Conservation (phyloP, 805 yeast species). For the Lipomyces japonicus region DNA sequence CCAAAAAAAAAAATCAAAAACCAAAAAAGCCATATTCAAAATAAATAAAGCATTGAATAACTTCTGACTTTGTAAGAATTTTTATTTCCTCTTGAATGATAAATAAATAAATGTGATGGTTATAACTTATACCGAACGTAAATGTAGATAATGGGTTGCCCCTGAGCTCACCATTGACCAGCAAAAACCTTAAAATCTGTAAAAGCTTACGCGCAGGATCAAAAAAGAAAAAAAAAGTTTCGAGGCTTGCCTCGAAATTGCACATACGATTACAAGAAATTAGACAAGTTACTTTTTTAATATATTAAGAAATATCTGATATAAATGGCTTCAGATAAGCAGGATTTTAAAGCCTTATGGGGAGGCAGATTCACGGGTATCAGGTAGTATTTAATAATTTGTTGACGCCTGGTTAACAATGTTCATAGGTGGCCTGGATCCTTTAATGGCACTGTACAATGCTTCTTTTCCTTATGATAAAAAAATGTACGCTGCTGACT, state of each 20-base stretch:
- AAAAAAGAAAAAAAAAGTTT: no score
- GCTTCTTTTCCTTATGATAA: conserved; percentile 95
- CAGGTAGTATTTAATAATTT: neutral
- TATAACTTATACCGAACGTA: no score
- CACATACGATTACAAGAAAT: no score
- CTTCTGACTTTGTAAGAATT: neutral
- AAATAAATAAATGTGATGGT: no score
- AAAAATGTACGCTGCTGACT: conserved; percentile 89
- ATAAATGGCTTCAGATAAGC: conserved; percentile 18
- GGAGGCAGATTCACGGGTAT: conserved; percentile 29
- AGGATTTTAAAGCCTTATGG: conserved; percentile 26
- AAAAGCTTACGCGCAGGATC: no score
- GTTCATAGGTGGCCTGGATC: conserved; percentile 67
- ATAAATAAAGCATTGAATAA: neutral
- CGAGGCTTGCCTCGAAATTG: no score
- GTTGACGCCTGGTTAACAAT: neutral
- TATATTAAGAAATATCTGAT: neutral
- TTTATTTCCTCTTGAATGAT: neutral
- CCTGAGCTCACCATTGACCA: no score
- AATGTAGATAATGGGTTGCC: no score
- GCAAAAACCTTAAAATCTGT: no score
- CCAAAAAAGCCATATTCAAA: neutral
- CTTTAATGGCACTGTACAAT: conserved; percentile 94
- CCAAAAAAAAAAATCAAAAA: neutral
- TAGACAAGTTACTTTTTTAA: no score